Conservation (phyloP, 2,329 filamentous ascomycete genomes). For the Curvularia eragrostidis region DNA sequence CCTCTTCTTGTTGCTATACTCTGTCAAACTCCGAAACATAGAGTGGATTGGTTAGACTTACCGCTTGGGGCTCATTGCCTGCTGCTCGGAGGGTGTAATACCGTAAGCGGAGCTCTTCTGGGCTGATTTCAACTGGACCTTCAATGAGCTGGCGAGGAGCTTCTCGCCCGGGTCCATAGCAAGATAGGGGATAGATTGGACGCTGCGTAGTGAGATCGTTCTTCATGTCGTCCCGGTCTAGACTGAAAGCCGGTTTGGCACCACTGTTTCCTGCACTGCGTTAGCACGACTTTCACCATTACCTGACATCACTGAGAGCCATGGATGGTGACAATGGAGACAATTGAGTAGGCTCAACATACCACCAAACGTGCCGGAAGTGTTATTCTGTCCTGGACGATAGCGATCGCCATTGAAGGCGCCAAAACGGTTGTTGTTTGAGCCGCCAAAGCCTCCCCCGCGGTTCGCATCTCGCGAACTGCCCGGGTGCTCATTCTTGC, state of each 20-base stretch:
- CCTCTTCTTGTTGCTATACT: conserved; percentile 65
- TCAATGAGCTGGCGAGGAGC: conserved; percentile 85
- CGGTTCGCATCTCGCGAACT: conserved; percentile 37
- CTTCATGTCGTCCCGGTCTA: conserved; percentile 43
- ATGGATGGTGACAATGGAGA: neutral
- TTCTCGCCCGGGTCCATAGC: conserved; percentile 79
- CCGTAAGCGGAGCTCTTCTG: conserved; percentile 79
- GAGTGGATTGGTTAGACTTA: conserved; percentile 44
- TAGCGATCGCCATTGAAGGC: conserved; percentile 52
- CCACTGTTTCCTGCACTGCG: conserved; percentile 26
- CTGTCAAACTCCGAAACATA: conserved; percentile 16
- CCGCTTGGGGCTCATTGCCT: conserved; percentile 64
- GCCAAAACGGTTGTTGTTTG: conserved; percentile 61
- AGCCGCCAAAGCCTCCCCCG: conserved; percentile 35
- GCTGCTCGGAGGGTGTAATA: conserved; percentile 71
- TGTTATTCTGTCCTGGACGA: conserved; percentile 38
- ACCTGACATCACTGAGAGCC: neutral
- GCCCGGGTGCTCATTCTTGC: conserved; percentile 67
- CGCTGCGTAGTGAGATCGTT: conserved; percentile 72
- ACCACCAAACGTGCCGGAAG: conserved; percentile 49
- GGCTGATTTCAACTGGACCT: conserved; percentile 82
- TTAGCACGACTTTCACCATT: neutral
- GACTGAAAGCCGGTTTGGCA: conserved; percentile 31
- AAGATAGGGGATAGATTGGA: conserved; percentile 85
- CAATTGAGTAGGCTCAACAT: conserved; percentile 22